Evolutionary conservation across 306 rosid genomes (phyloP), one percentile per base, ranked within the genome.

Genomic region (Casuarina cunninghamiana): DNA sequence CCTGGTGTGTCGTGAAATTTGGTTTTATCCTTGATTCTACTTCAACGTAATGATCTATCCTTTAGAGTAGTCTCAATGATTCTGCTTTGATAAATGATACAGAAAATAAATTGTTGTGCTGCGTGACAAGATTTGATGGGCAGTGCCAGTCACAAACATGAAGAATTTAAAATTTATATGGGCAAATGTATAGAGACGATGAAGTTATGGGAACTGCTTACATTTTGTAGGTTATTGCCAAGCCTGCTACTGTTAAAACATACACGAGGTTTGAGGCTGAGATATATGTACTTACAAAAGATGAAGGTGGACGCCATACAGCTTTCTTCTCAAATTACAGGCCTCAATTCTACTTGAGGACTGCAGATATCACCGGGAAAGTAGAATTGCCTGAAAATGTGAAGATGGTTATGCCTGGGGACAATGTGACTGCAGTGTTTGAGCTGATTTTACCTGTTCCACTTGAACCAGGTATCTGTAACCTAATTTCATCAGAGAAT

Each of bases 391-490:
- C 99, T 1, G 94, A 89, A 82, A 88, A 88, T 74, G 90, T 93
- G 77, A 93, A 93, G 80, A 96, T 96, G 98, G 99, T 96, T 83
- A 91, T 96, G 97, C 99, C 98, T 44, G 99, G 98, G 37, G 99
- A 96, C 87, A 96, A 96, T 0, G 98, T 96, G 69, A 93, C 97
- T 13, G 97, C 97, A 2, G 80, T 81, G 50, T 91, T 96, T 83
- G 99, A 93, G 80, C 83, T 96, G 83, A 93, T 96, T 75, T 87
- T 78, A 69, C 82, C 99, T 0, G 97, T 96, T 73, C 99, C 99
- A 46, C 99, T 96, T 37, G 99, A 96, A 82, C 78, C 88, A 82
- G 99, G 98, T 93, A 72, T n/a, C 86, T 84, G 61, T 63, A 39
- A 72, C 76, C 50, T 67, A 11, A 72, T 53, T 43, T 68, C 53